phyloP scores from a whole-genome alignment of 1,139 yeast genomes.

The Blastobotrys serpentis region DNA sequence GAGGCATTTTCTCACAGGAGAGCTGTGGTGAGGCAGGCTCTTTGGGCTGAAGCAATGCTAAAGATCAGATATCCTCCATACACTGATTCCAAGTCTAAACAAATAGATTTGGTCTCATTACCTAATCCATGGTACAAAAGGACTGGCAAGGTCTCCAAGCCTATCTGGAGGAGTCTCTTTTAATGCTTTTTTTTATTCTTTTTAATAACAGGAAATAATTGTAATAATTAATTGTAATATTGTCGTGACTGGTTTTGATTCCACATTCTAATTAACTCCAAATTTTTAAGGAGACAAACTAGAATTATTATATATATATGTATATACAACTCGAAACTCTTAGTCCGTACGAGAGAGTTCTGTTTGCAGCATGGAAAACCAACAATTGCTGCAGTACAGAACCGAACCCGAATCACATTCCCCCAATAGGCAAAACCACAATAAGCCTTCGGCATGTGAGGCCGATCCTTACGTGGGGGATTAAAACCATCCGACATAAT shows the following conservation, averaged over 20 bases:
- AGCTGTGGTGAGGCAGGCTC: slow-evolving; percentile 64
- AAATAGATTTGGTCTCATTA: slow-evolving; percentile 15
- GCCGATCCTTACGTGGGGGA: neutral
- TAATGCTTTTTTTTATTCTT: neutral
- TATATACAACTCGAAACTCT: no score
- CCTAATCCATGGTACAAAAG: slow-evolving; percentile 27
- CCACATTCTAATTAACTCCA: no score
- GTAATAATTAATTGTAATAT: no score
- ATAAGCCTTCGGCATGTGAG: neutral
- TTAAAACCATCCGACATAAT: neutral
- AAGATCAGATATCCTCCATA: slow-evolving; percentile 72
- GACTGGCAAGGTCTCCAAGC: slow-evolving; percentile 26
- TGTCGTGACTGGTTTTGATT: no score
- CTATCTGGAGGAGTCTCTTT: slow-evolving; percentile 21
- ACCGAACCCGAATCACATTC: neutral
- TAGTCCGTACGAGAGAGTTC: no score
- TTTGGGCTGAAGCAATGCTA: slow-evolving; percentile 60
- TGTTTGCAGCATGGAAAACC: no score
- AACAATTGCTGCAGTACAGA: no score
- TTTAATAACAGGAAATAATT: no score
- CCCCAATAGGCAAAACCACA: neutral
- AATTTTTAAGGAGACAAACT: no score
- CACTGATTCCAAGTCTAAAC: slow-evolving; percentile 39
- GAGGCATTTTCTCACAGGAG: slow-evolving; percentile 75
- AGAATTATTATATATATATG: no score